phyloP scores from a whole-genome alignment of 768 basidiomycete genomes.

The Auricularia cornea region DNA sequence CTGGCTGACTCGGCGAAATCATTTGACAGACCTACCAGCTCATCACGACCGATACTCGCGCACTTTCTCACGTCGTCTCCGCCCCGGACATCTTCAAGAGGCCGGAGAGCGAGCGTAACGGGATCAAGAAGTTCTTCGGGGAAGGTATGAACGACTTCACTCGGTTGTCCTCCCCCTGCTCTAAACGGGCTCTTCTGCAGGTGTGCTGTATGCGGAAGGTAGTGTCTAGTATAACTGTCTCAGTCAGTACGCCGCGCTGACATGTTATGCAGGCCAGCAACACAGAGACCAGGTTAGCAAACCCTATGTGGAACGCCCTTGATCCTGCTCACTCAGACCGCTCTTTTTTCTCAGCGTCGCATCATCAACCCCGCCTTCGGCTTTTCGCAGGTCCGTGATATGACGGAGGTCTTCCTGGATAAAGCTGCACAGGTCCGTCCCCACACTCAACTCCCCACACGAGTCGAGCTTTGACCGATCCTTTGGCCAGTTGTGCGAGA shows the following conservation, averaged over 20 bases:
- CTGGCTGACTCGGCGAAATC: too few relatives aligned
- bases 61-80: slow-evolving; percentile 54
- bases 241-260: too few relatives aligned
- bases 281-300: neutral
- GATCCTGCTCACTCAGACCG: neutral
- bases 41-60: slow-evolving; percentile 52
- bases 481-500: slow-evolving; percentile 13
- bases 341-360: neutral
- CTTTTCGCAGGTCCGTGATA: slow-evolving; percentile 44
- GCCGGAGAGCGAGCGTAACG: slow-evolving; percentile 31
- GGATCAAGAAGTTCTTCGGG: slow-evolving; percentile 35
- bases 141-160: too few relatives aligned
- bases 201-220: slow-evolving; percentile 17
- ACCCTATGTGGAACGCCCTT: neutral
- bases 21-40: slow-evolving; percentile 31
- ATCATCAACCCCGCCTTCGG: slow-evolving; percentile 58
- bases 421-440: neutral
- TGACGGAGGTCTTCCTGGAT: slow-evolving; percentile 48
- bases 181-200: neutral
- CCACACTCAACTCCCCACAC: neutral
- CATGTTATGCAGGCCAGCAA: neutral
- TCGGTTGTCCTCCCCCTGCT: neutral
- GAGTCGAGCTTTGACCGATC: slow-evolving; percentile 18
- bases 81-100: slow-evolving; percentile 52
- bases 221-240: too few relatives aligned